Percentiles rank a stretch among this genome's conserved stretches.
Conservation (phyloP, 208 protist species). For the Trypanosoma lewisi region DNA sequence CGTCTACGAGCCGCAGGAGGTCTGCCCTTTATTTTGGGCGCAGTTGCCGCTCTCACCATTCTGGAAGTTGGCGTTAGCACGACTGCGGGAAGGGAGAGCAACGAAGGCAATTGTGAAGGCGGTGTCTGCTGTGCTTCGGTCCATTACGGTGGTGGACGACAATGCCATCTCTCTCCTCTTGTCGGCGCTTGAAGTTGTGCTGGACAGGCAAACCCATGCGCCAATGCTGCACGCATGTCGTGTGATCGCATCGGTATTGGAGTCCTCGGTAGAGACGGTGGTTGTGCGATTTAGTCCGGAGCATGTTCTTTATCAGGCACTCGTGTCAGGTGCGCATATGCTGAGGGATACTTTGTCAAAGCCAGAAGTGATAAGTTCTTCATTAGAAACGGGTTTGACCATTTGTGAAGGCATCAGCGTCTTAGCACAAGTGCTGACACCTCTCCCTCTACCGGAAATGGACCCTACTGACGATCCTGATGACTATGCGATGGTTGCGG, state of each 20-base stretch:
- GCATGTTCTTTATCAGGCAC: slow-evolving; percentile 38
- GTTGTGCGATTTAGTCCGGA: slow-evolving; percentile 38
- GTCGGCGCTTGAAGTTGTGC: slow-evolving; percentile 33
- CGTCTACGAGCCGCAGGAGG: slow-evolving; percentile 51
- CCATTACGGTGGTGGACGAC: slow-evolving; percentile 46
- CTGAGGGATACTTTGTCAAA: slow-evolving; percentile 33
- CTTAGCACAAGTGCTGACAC: slow-evolving; percentile 65
- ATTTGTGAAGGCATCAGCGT: slow-evolving; percentile 70
- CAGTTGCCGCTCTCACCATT: slow-evolving; percentile 39
- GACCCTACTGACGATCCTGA: slow-evolving; percentile 65
- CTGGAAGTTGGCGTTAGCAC: slow-evolving; percentile 43
- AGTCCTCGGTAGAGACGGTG: slow-evolving; percentile 52
- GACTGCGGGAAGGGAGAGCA: slow-evolving; percentile 17
- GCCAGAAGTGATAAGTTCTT: background rate
- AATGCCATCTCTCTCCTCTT: slow-evolving; percentile 40
- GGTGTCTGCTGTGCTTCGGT: slow-evolving; percentile 52
- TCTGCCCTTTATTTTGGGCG: slow-evolving; percentile 50
- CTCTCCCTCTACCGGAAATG: slow-evolving; percentile 47
- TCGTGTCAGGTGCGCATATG: slow-evolving; percentile 42
- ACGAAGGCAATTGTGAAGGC: slow-evolving; percentile 18
- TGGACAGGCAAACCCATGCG: slow-evolving; percentile 1
- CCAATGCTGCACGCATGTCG: slow-evolving; percentile 26
- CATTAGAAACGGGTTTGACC: slow-evolving; percentile 31
- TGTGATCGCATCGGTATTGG: slow-evolving; percentile 54
- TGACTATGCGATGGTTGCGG: slow-evolving; percentile 50